Evolutionary conservation across 164 flowering plant species (phyloP), one percentile per base, ranked within the genome.

Genomic region (Vitis riparia): DNA sequence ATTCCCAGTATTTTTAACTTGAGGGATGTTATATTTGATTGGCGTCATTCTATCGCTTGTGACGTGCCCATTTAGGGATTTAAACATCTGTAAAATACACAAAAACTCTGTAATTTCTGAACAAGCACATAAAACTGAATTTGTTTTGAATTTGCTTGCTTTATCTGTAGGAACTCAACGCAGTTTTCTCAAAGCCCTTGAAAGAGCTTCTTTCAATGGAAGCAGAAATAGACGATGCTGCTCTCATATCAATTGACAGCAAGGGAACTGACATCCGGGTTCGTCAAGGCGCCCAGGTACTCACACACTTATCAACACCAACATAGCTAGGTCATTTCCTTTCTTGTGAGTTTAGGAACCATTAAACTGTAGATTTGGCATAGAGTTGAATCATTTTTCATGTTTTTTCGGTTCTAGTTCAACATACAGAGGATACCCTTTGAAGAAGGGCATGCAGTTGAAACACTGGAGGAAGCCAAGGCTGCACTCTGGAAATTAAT

Each of bases 281-380:
- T 51, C 97, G 97, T 51, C 91, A 93, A 75, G 97, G 97, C n/a
- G 98, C 98, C 58, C 97, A 95, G 97, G 99, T 95, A 71, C 32
- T 0, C 9, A 2, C 2, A 23, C 27, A 23, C 27, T 23, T 23
- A 23, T 23, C 27, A 37, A 5, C 44, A 37, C 7, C 44, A 37
- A 37, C 44, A 37, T 37, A 37, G 44, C 44, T 37, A 3, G 44
- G 44, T 37, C 14, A 60, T 3, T 4, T 14, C 44, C 58, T 59
- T 55, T 51, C 16, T 37, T 37, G 44, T 37, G 5, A 37, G 44
- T 37, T 37, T 37, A 3, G 44, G 44, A 37, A 37, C 44, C 44
- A 37, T 37, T 6, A 37, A 37, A 37, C 44, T 5, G 5, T 37
- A 37, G 7, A 37, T 23, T 23, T 23, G 27, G 27, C 27, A 23